Evolutionary conservation across 805 yeast species (phyloP).

Genomic region (Komagataella mondaviorum): DNA sequence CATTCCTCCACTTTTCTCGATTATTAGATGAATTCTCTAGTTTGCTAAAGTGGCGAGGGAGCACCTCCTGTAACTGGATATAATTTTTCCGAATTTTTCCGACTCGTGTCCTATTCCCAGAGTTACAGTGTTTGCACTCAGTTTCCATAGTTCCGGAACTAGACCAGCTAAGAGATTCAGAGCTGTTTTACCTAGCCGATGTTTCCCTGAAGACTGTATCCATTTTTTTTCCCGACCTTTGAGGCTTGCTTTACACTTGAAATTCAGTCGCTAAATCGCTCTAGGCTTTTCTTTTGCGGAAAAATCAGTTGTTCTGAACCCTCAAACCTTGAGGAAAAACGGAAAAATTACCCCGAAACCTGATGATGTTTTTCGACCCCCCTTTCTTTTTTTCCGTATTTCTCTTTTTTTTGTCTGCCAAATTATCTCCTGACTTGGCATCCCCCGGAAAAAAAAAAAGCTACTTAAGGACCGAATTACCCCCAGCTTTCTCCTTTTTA

Average conservation of each 20-base stretch:
- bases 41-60: neutral
- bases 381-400: neutral
- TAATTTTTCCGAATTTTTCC: neutral
- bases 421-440: neutral
- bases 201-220: neutral
- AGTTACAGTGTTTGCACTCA: neutral
- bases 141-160: neutral
- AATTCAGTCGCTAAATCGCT: neutral
- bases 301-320: neutral
- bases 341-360: neutral
- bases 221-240: neutral
- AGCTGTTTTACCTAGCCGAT: neutral
- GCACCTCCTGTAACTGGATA: neutral
- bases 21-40: neutral
- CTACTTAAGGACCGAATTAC: neutral
- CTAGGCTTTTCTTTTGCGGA: neutral
- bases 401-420: neutral
- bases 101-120: neutral
- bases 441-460: neutral
- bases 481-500: neutral
- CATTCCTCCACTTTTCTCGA: neutral
- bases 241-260: neutral
- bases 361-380: neutral
- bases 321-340: conserved; percentile 8
- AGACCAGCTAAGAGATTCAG: neutral